These are phyloP conservation scores for Teratosphaeria gauchensis DNA, from an alignment of 2,329 filamentous ascomycete species.

Conservation along the genomic window DNA sequence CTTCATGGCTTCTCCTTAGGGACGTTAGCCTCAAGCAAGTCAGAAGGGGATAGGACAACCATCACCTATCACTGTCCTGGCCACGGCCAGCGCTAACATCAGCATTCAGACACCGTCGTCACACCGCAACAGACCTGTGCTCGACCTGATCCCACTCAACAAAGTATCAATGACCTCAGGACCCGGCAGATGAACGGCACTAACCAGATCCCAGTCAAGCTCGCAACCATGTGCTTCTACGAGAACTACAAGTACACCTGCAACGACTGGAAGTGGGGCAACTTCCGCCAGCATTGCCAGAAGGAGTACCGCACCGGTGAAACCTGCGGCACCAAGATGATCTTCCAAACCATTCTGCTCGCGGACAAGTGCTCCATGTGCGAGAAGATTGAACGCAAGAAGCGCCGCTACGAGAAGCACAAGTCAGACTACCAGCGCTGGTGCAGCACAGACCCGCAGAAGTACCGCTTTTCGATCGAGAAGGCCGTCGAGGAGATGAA, in stretches of 20 bases:
- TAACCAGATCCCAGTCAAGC: background rate
- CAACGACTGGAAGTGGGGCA: conserved; percentile 90
- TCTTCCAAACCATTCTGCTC: conserved; percentile 61
- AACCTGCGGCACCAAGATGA: conserved; percentile 90
- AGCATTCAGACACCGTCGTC: background rate
- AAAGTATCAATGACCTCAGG: background rate
- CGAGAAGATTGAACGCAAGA: conserved; percentile 80
- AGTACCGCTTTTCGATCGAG: conserved; percentile 48
- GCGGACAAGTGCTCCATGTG: conserved; percentile 69
- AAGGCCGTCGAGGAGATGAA: conserved; percentile 65
- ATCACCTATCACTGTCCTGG: background rate
- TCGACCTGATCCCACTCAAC: background rate
- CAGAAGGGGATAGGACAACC: background rate
- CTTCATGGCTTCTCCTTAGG: background rate
- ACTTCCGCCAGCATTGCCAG: conserved; percentile 85
- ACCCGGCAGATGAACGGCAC: background rate
- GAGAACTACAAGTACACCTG: conserved; percentile 79
- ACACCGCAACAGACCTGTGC: background rate
- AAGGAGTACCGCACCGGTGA: conserved; percentile 93
- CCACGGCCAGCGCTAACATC: background rate
- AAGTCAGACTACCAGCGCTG: conserved; percentile 65
- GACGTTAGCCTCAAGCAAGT: background rate
- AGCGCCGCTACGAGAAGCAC: conserved; percentile 65
- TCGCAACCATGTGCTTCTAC: conserved; percentile 76
- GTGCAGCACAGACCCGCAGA: conserved; percentile 31